phyloP scores from a whole-genome alignment of 2,329 filamentous ascomycete species.

The Ceratocystis eucalypticola region DNA sequence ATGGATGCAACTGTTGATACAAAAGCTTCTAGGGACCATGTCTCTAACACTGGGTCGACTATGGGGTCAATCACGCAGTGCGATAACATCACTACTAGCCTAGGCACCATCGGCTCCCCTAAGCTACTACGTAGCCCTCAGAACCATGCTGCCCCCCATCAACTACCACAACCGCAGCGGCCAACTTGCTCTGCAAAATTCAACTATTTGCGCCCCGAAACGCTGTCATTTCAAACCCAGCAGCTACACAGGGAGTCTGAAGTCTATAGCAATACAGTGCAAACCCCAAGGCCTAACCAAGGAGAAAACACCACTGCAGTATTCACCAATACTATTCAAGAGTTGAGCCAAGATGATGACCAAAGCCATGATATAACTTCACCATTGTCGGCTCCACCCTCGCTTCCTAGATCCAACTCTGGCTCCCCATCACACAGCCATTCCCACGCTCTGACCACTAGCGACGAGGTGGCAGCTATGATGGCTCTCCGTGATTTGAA shows the following conservation, averaged over 20 bases:
- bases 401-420: conserved; percentile 8
- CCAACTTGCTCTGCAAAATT: background rate
- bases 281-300: background rate
- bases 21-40: background rate
- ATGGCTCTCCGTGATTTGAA: conserved; percentile 18
- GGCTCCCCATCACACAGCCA: conserved; percentile 6
- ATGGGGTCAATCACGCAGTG: background rate
- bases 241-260: background rate
- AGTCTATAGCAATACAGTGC: background rate
- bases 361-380: conserved; percentile 3
- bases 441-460: conserved; percentile 14
- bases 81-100: background rate
- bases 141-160: background rate
- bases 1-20: background rate
- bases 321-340: background rate
- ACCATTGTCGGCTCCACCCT: conserved; percentile 9
- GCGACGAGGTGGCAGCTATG: conserved; percentile 17
- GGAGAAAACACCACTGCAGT: background rate
- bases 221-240: background rate
- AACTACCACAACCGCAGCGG: background rate
- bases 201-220: background rate
- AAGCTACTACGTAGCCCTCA: background rate
- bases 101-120: background rate
- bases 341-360: background rate
- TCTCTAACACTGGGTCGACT: background rate